These are phyloP conservation scores for Exophiala oligosperma DNA, from an alignment of 2,329 filamentous ascomycete species.

Conservation along the genomic window DNA sequence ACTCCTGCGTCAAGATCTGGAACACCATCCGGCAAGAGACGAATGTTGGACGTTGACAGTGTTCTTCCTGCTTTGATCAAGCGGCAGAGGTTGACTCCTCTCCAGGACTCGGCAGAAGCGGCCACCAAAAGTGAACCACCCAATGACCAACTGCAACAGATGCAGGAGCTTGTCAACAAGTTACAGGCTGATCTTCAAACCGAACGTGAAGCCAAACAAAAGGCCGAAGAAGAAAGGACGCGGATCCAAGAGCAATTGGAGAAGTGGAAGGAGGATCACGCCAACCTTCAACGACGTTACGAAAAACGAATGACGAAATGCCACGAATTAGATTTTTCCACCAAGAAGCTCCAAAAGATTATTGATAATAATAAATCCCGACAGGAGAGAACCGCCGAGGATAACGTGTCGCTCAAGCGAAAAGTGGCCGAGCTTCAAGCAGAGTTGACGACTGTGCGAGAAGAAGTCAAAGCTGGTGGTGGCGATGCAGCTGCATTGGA, in stretches of 20 bases:
- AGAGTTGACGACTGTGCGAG: slow-evolving; percentile 42
- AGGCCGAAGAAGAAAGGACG: slow-evolving; percentile 33
- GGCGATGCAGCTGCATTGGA: slow-evolving; percentile 42
- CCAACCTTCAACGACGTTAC: slow-evolving; percentile 45
- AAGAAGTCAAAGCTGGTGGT: slow-evolving; percentile 39
- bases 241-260: slow-evolving; percentile 32
- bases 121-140: slow-evolving; percentile 3
- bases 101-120: slow-evolving; percentile 36
- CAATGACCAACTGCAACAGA: slow-evolving; percentile 31
- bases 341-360: slow-evolving; percentile 27
- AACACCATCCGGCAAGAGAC: slow-evolving; percentile 31
- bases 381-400: slow-evolving; percentile 38
- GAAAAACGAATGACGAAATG: slow-evolving; percentile 40
- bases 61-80: slow-evolving; percentile 35
- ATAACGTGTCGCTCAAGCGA: slow-evolving; percentile 42
- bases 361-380: slow-evolving; percentile 34
- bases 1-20: slow-evolving; percentile 28
- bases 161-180: slow-evolving; percentile 32
- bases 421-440: slow-evolving; percentile 39
- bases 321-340: slow-evolving; percentile 39
- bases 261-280: slow-evolving; percentile 37
- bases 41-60: slow-evolving; percentile 32
- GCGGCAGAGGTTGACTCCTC: slow-evolving; percentile 40
- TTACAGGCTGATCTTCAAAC: slow-evolving; percentile 19
- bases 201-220: slow-evolving; percentile 33